A percentile compares a stretch with the other conserved stretches of the same genome.
phyloP scores from a whole-genome alignment of 1,139 yeast species.

The Diutina sp. region DNA sequence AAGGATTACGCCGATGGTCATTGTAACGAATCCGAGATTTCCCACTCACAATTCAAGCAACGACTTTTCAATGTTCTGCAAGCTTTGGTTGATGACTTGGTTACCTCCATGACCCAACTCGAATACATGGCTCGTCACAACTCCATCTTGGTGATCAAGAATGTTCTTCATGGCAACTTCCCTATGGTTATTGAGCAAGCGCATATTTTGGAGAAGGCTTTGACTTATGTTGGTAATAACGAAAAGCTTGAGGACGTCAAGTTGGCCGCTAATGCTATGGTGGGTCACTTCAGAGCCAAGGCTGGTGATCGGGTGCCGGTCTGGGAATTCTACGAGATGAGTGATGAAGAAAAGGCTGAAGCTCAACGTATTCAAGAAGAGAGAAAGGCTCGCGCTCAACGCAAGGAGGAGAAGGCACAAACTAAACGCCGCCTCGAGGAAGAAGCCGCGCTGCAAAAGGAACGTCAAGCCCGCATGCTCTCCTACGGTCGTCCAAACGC shows the following conservation, averaged over 20 bases:
- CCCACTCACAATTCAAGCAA: conserved; percentile 4
- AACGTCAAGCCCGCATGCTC: neutral
- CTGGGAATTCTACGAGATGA: conserved; percentile 32
- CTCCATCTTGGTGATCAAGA: conserved; percentile 66
- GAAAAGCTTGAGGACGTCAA: conserved; percentile 76
- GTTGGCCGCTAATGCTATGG: conserved; percentile 64
- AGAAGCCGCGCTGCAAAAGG: neutral
- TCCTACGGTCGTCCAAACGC: neutral
- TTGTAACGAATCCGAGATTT: neutral
- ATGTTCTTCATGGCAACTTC: conserved; percentile 41
- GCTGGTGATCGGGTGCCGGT: conserved; percentile 42
- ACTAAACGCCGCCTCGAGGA: neutral
- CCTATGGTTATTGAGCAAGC: conserved; percentile 67
- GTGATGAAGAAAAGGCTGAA: neutral
- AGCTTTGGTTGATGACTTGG: conserved; percentile 10
- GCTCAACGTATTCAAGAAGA: neutral
- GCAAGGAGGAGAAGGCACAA: neutral
- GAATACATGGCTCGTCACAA: conserved; percentile 79
- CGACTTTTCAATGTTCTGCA: conserved; percentile 7
- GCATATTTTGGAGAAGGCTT: conserved; percentile 31
- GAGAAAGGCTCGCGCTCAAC: neutral
- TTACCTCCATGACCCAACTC: conserved; percentile 30
- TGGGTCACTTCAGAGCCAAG: conserved; percentile 58
- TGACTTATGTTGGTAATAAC: conserved; percentile 32
- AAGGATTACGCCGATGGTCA: conserved; percentile 4